phyloP scores from a whole-genome alignment of 75 land plant species.

The Gnetum montanum region DNA sequence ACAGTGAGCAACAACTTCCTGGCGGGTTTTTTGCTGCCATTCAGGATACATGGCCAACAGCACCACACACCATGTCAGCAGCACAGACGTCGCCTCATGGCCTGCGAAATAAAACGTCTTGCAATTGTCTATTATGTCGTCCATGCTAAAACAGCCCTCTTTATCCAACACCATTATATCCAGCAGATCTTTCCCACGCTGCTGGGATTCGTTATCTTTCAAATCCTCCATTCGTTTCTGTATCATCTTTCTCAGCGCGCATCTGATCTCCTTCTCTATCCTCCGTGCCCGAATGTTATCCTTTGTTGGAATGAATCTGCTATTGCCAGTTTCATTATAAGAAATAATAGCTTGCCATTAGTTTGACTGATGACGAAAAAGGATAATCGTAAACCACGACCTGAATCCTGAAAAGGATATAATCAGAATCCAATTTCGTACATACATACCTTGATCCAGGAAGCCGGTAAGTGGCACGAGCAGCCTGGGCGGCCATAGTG shows the following conservation, averaged over 20 bases:
- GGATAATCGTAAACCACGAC: no score
- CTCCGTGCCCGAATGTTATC: slow-evolving; percentile 28
- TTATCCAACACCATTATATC: slow-evolving; percentile 21
- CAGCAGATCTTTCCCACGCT: slow-evolving; percentile 18
- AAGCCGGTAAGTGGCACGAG: no score
- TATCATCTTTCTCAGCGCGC: slow-evolving; percentile 22
- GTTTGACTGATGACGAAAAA: no score
- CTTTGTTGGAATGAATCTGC: slow-evolving; percentile 44
- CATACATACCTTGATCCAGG: no score
- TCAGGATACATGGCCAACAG: slow-evolving; percentile 7
- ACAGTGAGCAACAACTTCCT: slow-evolving; percentile 13
- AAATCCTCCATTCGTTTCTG: slow-evolving; percentile 9
- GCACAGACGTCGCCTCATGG: slow-evolving; percentile 40
- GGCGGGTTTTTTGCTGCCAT: slow-evolving; percentile 15
- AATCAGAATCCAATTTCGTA: no score
- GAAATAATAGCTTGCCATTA: no score
- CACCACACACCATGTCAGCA: slow-evolving; percentile 34
- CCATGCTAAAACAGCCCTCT: slow-evolving; percentile 18
- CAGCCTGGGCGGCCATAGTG: no score
- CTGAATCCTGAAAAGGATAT: no score
- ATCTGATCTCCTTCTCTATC: slow-evolving; percentile 22
- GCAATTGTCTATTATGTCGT: slow-evolving; percentile 62
- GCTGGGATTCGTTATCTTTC: slow-evolving; percentile 11
- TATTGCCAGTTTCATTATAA: no score
- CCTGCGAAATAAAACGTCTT: slow-evolving; percentile 63